Evolutionary conservation across 73 alveolate genomes (phyloP).

Genomic region (Tetrahymena malaccensis): DNA sequence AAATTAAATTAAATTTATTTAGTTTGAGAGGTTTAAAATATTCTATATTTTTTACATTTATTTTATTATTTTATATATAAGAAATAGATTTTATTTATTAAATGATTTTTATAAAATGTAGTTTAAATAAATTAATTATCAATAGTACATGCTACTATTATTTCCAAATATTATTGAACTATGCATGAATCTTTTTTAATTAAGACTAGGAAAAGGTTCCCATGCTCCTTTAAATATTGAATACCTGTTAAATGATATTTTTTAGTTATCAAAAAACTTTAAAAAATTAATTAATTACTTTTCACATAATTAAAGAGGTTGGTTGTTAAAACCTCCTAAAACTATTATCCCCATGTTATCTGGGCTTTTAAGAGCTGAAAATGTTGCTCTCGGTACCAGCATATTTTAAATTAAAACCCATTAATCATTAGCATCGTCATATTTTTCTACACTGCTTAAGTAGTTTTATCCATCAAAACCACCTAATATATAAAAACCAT

Average conservation of each 20-base stretch:
- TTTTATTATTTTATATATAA: too few relatives aligned
- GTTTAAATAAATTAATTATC: not conserved
- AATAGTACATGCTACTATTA: not conserved
- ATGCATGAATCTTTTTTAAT: not conserved
- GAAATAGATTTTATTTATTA: too few relatives aligned
- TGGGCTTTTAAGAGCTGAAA: slow-evolving; percentile 66
- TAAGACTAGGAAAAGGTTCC: not conserved
- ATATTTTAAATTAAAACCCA: slow-evolving; percentile 63
- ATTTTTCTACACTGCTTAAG: slow-evolving; percentile 67
- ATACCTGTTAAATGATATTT: not conserved
- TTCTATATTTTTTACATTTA: too few relatives aligned
- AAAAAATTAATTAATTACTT: slow-evolving; percentile 33
- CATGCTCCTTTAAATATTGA: not conserved
- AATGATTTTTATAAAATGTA: too few relatives aligned
- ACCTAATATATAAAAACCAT: slow-evolving; percentile 88
- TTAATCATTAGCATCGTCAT: slow-evolving; percentile 35
- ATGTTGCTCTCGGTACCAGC: slow-evolving; percentile 73
- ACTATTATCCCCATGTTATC: slow-evolving; percentile 73
- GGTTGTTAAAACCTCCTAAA: slow-evolving; percentile 84
- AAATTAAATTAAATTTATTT: too few relatives aligned
- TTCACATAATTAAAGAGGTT: slow-evolving; percentile 64
- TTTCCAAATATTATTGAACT: not conserved
- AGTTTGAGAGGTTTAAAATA: too few relatives aligned
- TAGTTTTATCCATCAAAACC: slow-evolving; percentile 90
- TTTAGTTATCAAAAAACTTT: not conserved